Evolutionary conservation across 345 rosid species (phyloP).

Genomic region (Salix viminalis): DNA sequence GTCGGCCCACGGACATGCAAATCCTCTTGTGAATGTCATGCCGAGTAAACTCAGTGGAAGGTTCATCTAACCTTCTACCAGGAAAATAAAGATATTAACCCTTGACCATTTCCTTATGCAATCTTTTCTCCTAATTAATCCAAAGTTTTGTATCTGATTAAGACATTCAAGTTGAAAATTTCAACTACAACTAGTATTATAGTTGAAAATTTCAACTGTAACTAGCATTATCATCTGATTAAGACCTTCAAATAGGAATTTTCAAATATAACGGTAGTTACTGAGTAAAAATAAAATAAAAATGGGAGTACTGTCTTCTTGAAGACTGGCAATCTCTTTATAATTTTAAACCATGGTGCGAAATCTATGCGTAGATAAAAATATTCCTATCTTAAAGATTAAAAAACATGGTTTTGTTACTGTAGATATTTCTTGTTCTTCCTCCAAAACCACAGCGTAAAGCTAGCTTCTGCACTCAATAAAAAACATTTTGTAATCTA

Average conservation of each 20-base stretch:
- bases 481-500: too few relatives aligned
- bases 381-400: not conserved
- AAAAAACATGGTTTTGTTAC: not conserved
- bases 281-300: too few relatives aligned
- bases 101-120: not conserved
- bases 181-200: too few relatives aligned
- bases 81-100: not conserved
- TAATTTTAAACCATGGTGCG: not conserved
- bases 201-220: too few relatives aligned
- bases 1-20: not conserved
- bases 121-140: not conserved
- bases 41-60: not conserved
- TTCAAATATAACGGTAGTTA: not conserved
- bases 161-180: not conserved
- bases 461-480: too few relatives aligned
- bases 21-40: not conserved
- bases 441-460: not conserved
- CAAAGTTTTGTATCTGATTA: not conserved
- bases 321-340: not conserved
- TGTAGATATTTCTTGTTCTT: not conserved
- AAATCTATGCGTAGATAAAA: not conserved
- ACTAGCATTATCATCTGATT: not conserved
- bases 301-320: too few relatives aligned
- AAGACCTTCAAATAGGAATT: not conserved
- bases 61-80: not conserved